These are phyloP conservation scores for Metschnikowia orientalis DNA, from an alignment of 805 yeast genomes.

Conservation along the genomic window DNA sequence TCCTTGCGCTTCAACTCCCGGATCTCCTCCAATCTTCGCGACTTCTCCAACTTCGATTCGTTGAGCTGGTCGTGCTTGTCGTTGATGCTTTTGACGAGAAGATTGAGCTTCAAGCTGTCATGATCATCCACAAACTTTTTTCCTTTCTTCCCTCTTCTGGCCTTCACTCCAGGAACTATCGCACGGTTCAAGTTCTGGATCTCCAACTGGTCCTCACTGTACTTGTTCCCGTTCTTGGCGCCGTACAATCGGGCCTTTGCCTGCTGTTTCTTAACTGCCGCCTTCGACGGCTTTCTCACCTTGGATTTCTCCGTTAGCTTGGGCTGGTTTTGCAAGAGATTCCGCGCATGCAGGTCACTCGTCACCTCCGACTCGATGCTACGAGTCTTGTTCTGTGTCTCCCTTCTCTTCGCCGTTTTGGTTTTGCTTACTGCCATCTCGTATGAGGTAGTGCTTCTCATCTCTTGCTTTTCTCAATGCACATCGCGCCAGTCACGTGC, in stretches of 20 bases:
- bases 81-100: constrained; percentile 76
- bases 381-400: constrained; percentile 49
- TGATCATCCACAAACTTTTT: constrained; percentile 72
- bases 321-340: constrained; percentile 55
- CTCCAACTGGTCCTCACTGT: constrained; percentile 73
- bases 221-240: constrained; percentile 50
- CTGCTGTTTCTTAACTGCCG: constrained; percentile 60
- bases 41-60: constrained; percentile 87
- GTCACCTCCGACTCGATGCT: constrained; percentile 62
- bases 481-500: constrained; percentile 1
- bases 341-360: constrained; percentile 64
- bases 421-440: constrained; percentile 55
- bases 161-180: constrained; percentile 74
- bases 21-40: constrained; percentile 83
- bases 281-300: constrained; percentile 46
- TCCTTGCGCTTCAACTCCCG: constrained; percentile 84
- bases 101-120: constrained; percentile 55
- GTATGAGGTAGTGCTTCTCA: no score
- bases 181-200: constrained; percentile 80
- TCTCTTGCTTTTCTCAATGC: no score
- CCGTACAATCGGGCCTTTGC: constrained; percentile 65
- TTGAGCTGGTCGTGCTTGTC: constrained; percentile 73
- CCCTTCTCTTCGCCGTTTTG: constrained; percentile 53
- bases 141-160: constrained; percentile 81
- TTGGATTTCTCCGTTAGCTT: constrained; percentile 57